Evolutionary conservation across 768 basidiomycete species (phyloP).

Genomic region (Boletus fagicola): DNA sequence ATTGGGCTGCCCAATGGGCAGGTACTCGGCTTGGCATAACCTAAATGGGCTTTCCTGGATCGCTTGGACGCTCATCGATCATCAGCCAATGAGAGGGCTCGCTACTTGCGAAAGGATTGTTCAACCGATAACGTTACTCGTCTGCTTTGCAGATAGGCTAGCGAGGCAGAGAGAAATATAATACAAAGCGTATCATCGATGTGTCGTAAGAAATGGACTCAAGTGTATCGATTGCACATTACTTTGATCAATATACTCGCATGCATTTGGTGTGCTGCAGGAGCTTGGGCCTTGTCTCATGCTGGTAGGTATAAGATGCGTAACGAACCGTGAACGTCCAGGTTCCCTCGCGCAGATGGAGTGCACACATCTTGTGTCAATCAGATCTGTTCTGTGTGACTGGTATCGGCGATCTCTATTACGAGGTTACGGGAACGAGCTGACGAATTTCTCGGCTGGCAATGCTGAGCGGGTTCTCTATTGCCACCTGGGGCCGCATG

Average conservation of each 20-base stretch:
- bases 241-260: constrained; percentile 2
- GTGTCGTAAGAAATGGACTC: too few species aligned
- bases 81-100: too few species aligned
- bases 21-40: too few species aligned
- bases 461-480: constrained; percentile 59
- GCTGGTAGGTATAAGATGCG: background rate
- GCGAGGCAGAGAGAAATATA: constrained; percentile 74
- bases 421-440: constrained; percentile 42
- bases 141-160: too few species aligned
- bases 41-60: too few species aligned
- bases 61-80: too few species aligned
- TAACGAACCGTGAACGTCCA: background rate
- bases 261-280: background rate
- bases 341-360: background rate
- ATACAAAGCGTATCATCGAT: constrained; percentile 92
- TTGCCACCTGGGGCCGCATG: constrained; percentile 42
- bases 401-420: background rate
- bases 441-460: constrained; percentile 59
- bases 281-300: background rate
- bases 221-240: too few species aligned
- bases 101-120: too few species aligned
- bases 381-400: background rate
- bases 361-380: background rate
- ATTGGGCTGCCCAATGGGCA: too few species aligned
- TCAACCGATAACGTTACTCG: too few species aligned